Evolutionary conservation across 2,329 filamentous ascomycete genomes (phyloP).

Genomic region (Zymoseptoria ardabiliae): DNA sequence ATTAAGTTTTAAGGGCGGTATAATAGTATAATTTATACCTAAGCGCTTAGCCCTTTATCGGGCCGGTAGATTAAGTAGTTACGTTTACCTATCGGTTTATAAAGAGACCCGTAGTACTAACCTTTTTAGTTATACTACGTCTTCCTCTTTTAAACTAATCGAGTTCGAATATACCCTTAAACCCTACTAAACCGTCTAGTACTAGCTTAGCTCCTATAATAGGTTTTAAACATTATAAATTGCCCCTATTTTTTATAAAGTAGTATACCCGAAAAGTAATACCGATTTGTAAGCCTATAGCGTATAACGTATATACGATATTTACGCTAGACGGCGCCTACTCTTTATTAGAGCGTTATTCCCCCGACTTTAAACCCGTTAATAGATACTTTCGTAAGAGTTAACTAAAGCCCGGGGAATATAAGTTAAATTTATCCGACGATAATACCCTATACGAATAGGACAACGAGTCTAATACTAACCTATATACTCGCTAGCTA

Average conservation of each 20-base stretch:
- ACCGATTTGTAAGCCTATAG: not conserved
- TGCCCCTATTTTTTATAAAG: not conserved
- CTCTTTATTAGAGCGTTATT: not conserved
- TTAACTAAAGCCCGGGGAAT: not conserved
- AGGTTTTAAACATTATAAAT: not conserved
- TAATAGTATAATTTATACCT: too few relatives aligned
- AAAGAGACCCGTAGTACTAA: too few relatives aligned
- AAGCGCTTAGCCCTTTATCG: too few relatives aligned
- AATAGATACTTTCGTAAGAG: not conserved
- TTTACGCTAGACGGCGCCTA: not conserved
- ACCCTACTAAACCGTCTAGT: not conserved
- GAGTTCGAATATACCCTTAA: too few relatives aligned
- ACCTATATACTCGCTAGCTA: not conserved
- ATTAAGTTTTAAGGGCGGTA: too few relatives aligned
- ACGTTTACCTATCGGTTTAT: too few relatives aligned
- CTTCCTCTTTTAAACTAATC: too few relatives aligned
- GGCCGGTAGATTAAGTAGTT: too few relatives aligned
- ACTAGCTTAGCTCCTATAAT: not conserved
- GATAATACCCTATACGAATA: not conserved
- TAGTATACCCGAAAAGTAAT: not conserved
- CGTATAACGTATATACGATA: not conserved
- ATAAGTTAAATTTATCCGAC: not conserved
- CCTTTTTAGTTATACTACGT: too few relatives aligned
- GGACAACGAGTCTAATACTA: not conserved
- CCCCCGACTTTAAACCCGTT: not conserved